A percentile compares a stretch with the other conserved stretches of the same genome.
These are phyloP conservation scores for Micractinium sp. DNA, from an alignment of 139 green algal genomes.

Conservation along the genomic window DNA sequence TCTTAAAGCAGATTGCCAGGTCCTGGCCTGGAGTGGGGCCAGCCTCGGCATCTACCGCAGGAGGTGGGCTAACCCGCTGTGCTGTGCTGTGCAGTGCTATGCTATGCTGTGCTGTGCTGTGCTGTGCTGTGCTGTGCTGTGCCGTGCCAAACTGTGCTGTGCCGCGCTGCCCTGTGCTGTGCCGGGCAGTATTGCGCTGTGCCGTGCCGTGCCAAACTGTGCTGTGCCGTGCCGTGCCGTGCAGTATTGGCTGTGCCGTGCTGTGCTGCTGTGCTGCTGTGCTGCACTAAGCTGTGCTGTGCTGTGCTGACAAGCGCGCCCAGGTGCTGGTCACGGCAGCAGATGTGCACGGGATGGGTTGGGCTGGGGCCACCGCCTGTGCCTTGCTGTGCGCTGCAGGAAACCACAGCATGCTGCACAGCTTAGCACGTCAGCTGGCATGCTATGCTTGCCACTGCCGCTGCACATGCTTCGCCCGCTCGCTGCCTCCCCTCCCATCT, in stretches of 20 bases:
- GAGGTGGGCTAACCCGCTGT: neutral
- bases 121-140: neutral
- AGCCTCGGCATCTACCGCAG: neutral
- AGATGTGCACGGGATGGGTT: no score
- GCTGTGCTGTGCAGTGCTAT: neutral
- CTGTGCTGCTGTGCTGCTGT: neutral
- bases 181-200: no score
- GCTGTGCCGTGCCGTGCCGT: neutral
- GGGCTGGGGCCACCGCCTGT: no score
- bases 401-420: no score
- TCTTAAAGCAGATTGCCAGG: neutral
- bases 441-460: neutral
- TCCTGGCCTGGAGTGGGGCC: neutral
- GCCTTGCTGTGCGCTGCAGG: no score
- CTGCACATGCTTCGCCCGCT: neutral
- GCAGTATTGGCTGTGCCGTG: neutral
- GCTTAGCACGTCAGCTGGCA: no score
- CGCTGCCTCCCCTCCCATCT: no score
- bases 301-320: neutral
- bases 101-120: neutral
- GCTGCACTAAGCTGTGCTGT: neutral
- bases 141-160: neutral
- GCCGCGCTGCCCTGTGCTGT: neutral
- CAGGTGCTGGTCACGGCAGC: neutral
- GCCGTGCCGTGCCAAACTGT: no score